Evolutionary conservation across 345 rosid species (phyloP), one percentile per base, ranked within the genome.

Genomic region (Pistacia atlantica): DNA sequence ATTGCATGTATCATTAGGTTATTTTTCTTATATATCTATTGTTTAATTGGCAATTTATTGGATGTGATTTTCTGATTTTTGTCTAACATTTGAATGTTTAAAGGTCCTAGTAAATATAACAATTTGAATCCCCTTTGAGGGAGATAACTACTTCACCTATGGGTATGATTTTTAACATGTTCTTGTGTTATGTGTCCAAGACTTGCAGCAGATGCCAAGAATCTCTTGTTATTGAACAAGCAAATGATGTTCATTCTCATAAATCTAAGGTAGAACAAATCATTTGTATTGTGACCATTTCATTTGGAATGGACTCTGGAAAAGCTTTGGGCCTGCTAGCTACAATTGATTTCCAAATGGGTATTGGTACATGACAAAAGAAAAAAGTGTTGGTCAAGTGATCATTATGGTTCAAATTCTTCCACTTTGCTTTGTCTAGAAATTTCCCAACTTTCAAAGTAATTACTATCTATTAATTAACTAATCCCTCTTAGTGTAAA

Each of bases 1-100:
- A 65, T 14, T 54, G 78, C 78, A 16, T 64, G 71, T 35, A 65
- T 52, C 20, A 65, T 9, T 55, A 63, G 62, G 68, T 8, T 42
- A 42, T 42, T 12, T 73, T 64, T 74, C 31, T 52, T 52, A 18
- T 0, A 52, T 59, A 46, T 60, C 56, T 13, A 6, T 60, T 14
- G 46, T 65, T 63, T 10, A 12, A 13, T 12, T 54, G 70, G 11
- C 49, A 6, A 35, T 10, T 20, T 20, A 11, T n/a, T 74, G 31
- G 51, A 52, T 51, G n/a, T 10, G 13, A 1, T 8, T n/a, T 6
- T 64, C 35, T 35, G 12, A 49, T 63, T 2, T 37, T 16, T 13
- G 13, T 64, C 2, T 11, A 63, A 60, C 20, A 48, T 60, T 59
- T 60, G 67, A 69, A 59, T 16, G 42, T 59, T 25, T 56, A 1